Evolutionary conservation across 2,329 filamentous ascomycete species (phyloP), one percentile per base, ranked within the genome.

Genomic region (Cyphellophora europaea): DNA sequence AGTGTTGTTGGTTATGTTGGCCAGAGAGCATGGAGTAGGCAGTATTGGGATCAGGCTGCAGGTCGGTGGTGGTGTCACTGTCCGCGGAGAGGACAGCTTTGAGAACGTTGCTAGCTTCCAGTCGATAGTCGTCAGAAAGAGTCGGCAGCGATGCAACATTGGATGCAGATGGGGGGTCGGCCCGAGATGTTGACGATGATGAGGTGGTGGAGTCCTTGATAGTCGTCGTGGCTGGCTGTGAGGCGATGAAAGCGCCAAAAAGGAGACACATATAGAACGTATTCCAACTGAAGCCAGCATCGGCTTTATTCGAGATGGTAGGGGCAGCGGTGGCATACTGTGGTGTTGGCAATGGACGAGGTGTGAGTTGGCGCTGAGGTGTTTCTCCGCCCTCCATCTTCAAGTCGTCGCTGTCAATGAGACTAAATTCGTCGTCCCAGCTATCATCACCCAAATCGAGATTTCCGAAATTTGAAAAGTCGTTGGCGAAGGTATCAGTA

Each of bases 261-360:
- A 98, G 81, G 54, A 98, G 82, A 49, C 95, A 82, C 86, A 95
- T 93, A 81, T 58, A 96, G 71, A 51, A 96, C 65, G 52, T 85
- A 76, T 66, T 65, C 63, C 63, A 66, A 53, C 63, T 66, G 52
- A 66, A 65, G 33, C 86, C 84, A 51, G 88, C 83, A 48, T 85
- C 79, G 6, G 35, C 31, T 18, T 40, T 40, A 23, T 27, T 30
- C 23, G 32, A 12, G 13, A 27, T 5, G 5, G 19, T 11, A 11
- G 40, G 8, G 11, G 35, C 13, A 17, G 30, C 27, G 4, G 42
- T 16, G 12, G 21, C 19, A 5, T 18, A 21, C 6, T 33, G 28
- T 5, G 41, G 32, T 3, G 35, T 32, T 2, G 40, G 28, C 30
- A 62, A 52, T 23, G 56, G 47, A 39, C 62, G 56, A 15, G 56